Evolutionary conservation across 768 basidiomycete species (phyloP), one percentile per base, ranked within the genome.

Genomic region (Daedaleopsis nitida): DNA sequence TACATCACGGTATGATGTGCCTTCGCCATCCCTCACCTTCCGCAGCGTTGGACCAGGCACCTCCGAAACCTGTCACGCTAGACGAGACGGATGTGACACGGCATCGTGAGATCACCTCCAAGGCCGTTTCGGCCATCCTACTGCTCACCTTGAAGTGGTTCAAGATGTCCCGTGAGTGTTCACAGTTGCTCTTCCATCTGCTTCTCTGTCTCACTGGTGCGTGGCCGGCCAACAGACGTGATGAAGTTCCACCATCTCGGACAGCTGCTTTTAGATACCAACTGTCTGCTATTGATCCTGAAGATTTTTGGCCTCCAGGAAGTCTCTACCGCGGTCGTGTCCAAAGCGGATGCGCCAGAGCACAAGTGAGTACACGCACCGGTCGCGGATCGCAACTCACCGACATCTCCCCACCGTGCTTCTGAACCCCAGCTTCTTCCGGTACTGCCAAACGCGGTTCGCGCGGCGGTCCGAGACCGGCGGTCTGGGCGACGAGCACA

Each of bases 271-370:
- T 85, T 99, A 47, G 96, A 98, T 68, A 96, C 94, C 23, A 98
- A 98, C 69, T 96, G 95, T 71, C 76, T 98, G 13, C 78, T 98
- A 34, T 80, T 98, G 34, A 92, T 98, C 52, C 77, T 99, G 67
- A 98, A 98, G 79, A 97, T 98, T 89, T 98, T 98, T 73, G 94
- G 96, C n/a, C 74, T 98, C 64, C 92, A 95, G 72, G 97, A 99
- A 71, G 89, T 97, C 3, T 82, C 90, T 0, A 81, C 82, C 17
- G 85, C 89, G 5, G 91, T 99, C 7, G 79, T 92, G n/a, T 87
- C 92, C 10, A 94, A 89, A 72, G 90, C 93, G 27, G 96, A 98
- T 69, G 87, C 86, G 3, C 88, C 89, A 8, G 89, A 94, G 57
- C 85, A 91, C 71, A 94, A 94, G 93, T 94, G 63, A 65, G 82